A percentile compares a stretch with the other conserved stretches of the same genome.
Conservation (phyloP, 805 yeast genomes). For the Suhomyces sp. region DNA sequence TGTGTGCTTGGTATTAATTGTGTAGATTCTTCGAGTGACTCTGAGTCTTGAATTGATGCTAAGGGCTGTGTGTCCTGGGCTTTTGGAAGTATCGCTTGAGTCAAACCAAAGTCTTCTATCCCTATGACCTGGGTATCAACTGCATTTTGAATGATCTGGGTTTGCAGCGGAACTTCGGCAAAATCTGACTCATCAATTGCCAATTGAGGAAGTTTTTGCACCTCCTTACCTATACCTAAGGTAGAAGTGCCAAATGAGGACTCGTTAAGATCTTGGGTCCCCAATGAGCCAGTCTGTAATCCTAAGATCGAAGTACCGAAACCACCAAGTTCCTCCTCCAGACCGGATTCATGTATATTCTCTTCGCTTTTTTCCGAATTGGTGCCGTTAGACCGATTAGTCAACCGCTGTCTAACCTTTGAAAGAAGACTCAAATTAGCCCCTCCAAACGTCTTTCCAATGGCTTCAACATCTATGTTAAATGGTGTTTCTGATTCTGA, state of each 20-base stretch:
- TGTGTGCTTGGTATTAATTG: background rate
- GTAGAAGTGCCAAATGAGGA: slow-evolving; percentile 8
- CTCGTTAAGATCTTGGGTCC: slow-evolving; percentile 1
- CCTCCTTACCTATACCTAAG: slow-evolving; percentile 7
- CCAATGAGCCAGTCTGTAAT: background rate
- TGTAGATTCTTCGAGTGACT: background rate
- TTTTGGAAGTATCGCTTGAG: too few relatives aligned
- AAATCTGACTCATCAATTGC: slow-evolving; percentile 20
- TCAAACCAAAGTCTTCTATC: too few relatives aligned
- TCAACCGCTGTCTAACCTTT: slow-evolving; percentile 5
- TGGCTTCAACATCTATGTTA: slow-evolving; percentile 7
- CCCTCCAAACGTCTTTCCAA: slow-evolving; percentile 6
- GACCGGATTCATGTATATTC: background rate
- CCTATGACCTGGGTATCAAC: background rate
- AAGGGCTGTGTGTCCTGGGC: background rate
- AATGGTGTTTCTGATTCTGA: slow-evolving; percentile 4
- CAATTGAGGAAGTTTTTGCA: slow-evolving; percentile 35
- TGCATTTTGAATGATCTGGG: background rate
- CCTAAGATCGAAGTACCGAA: slow-evolving; percentile 1
- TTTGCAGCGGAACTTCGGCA: background rate
- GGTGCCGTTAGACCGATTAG: too few relatives aligned
- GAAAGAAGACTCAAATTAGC: slow-evolving; percentile 4
- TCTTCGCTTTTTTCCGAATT: background rate
- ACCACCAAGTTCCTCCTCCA: background rate
- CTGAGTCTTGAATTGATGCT: background rate